Evolutionary conservation across 352 stramenopile genomes (phyloP), one percentile per base, ranked within the genome.

Genomic region (Aphanomyces euteiches): DNA sequence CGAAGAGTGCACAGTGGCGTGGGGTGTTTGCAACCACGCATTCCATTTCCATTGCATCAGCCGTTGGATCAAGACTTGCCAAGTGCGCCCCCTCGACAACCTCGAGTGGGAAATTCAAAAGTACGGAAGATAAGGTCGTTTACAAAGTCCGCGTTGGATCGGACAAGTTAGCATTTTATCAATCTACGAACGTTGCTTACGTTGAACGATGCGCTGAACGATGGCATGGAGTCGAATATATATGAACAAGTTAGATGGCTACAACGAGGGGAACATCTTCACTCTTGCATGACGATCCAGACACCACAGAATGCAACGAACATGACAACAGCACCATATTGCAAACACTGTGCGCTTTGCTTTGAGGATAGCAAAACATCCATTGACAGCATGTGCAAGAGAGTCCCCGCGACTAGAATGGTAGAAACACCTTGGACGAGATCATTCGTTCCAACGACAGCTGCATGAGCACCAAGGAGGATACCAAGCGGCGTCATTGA

Each of bases 31-130:
- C 82, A 93, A 98, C 75, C 97, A 99, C 77, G 96, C 98, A 10
- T 99, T 99, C 83, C 98, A 99, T 84, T 97, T 99, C 66, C 96
- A 99, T 84, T 99, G 98, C 84, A 99, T 99, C 74, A 98, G 98
- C 74, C 91, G 97, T 72, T 99, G 98, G 98, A 85, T 99, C 63
- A 99, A 99, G 85, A 99, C 97, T 19, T 83, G 97, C 57, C 96
- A 97, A 73, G 97, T 99, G 56, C 99, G 98, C 88, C 97, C 98
- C 45, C 80, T 99, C 56, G 98, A 98, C 85, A 99, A 99, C 84
- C 98, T 98, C 78, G 97, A 99, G 86, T 99, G 98, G 98, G 98
- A 99, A 69, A 99, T 99, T 87, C 91, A 98, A 69, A 99, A 99
- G 84, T 95, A 95, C 75, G 85, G 85, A 69, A 88, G 86, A 84